These are phyloP conservation scores for Diaporthe destruens DNA, from an alignment of 2,329 filamentous ascomycete species.

Conservation along the genomic window DNA sequence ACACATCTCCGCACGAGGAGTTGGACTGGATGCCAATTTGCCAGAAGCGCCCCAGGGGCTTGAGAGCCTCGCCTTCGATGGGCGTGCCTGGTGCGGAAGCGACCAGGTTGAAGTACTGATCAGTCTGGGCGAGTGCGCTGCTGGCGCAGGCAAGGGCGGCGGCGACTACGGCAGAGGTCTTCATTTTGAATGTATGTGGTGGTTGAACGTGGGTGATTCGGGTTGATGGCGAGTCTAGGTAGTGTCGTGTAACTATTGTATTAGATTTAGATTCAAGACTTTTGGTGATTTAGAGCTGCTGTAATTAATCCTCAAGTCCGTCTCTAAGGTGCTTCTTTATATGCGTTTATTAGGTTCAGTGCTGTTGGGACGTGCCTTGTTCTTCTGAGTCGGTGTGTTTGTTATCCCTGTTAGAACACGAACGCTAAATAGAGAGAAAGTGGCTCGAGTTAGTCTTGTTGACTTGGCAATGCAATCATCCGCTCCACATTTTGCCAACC, in stretches of 20 bases:
- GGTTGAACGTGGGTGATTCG: neutral
- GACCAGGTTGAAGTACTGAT: slow-evolving; percentile 24
- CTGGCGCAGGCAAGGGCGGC: slow-evolving; percentile 19
- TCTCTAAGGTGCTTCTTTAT: slow-evolving; percentile 10
- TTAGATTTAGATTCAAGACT: neutral
- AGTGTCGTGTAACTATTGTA: slow-evolving; percentile 1
- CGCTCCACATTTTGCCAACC: slow-evolving; percentile 22
- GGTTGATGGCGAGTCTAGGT: neutral
- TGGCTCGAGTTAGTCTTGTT: slow-evolving; percentile 3
- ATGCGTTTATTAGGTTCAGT: neutral
- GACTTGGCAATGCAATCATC: slow-evolving; percentile 24
- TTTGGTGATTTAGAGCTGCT: neutral
- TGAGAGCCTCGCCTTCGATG: slow-evolving; percentile 19
- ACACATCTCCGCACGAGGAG: slow-evolving; percentile 16
- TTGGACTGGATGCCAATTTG: slow-evolving; percentile 2
- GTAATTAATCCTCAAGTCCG: neutral
- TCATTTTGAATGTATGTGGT: slow-evolving; percentile 2
- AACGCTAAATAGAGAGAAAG: slow-evolving; percentile 15
- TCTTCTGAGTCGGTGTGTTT: slow-evolving; percentile 27
- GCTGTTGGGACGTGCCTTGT: slow-evolving; percentile 13
- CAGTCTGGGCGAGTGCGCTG: slow-evolving; percentile 14
- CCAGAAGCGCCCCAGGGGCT: slow-evolving; percentile 25
- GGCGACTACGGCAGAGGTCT: slow-evolving; percentile 13
- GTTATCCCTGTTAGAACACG: slow-evolving; percentile 13
- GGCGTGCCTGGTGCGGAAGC: slow-evolving; percentile 7